Conservation (phyloP, 2,329 filamentous ascomycete genomes). For the Botrytis fabae region DNA sequence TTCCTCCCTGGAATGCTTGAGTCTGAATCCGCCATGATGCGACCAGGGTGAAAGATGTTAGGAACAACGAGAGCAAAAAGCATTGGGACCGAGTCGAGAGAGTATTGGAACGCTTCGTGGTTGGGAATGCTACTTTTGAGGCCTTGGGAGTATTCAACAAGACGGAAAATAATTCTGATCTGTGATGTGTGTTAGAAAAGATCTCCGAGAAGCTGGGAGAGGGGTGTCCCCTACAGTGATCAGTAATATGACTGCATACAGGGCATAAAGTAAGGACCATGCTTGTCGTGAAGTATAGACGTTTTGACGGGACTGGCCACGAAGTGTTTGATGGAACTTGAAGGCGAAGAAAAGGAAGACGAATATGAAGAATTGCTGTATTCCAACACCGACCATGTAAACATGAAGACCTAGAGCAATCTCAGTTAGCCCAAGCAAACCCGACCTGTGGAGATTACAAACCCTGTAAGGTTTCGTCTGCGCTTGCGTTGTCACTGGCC, state of each 20-base stretch:
- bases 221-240: not conserved
- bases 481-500: not conserved
- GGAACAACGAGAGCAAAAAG: slow-evolving; percentile 26
- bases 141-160: slow-evolving; percentile 55
- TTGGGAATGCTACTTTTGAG: slow-evolving; percentile 47
- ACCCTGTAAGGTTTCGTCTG: not conserved
- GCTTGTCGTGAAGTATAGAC: not conserved
- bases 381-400: not conserved
- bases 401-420: not conserved
- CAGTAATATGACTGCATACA: not conserved
- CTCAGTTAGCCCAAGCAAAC: not conserved
- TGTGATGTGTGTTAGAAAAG: slow-evolving; percentile 33
- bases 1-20: not conserved
- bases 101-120: slow-evolving; percentile 53
- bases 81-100: slow-evolving; percentile 57
- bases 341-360: not conserved
- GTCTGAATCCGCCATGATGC: not conserved
- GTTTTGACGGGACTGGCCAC: not conserved
- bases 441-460: not conserved
- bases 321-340: not conserved
- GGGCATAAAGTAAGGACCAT: not conserved
- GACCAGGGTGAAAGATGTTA: not conserved
- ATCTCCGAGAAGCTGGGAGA: not conserved
- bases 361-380: not conserved
- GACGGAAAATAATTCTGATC: slow-evolving; percentile 60